Conservation (phyloP, 352 stramenopile species). For the Phytopythium aichiense region DNA sequence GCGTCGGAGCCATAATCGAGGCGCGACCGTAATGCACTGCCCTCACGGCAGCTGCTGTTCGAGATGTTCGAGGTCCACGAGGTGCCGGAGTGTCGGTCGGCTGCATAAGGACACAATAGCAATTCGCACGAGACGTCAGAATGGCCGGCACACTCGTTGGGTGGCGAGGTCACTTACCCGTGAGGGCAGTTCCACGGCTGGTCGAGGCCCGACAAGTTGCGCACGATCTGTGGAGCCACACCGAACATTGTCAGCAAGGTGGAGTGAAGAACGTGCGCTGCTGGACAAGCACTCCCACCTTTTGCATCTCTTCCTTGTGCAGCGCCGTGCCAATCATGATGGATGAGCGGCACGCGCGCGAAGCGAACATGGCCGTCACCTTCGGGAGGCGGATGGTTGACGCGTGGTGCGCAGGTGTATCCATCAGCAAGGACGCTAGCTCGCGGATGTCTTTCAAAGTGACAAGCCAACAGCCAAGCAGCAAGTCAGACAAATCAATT, state of each 20-base stretch:
- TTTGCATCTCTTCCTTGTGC: constrained; percentile 90
- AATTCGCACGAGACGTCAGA: not conserved
- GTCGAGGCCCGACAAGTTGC: constrained; percentile 87
- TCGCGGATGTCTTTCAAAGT: constrained; percentile 78
- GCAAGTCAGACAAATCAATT: not conserved
- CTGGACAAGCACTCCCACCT: constrained; percentile 30
- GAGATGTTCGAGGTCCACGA: constrained; percentile 53
- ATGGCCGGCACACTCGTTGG: not conserved
- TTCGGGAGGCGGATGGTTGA: constrained; percentile 88
- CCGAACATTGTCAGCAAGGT: not conserved
- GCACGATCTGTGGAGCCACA: constrained; percentile 54
- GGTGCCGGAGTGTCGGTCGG: constrained; percentile 75
- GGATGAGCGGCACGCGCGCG: constrained; percentile 89
- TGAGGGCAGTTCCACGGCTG: constrained; percentile 96
- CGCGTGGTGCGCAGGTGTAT: constrained; percentile 41
- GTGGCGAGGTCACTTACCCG: constrained; percentile 34
- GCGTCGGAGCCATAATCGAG: not conserved
- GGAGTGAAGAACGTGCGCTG: not conserved
- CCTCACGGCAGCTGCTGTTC: constrained; percentile 11
- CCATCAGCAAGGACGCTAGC: constrained; percentile 77
- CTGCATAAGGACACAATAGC: constrained; percentile 11
- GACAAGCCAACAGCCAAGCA: constrained; percentile 2
- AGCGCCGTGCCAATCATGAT: constrained; percentile 97
- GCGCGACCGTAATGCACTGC: not conserved
- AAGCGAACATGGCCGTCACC: constrained; percentile 96